These are phyloP conservation scores for Podospora conica DNA, from an alignment of 495 filamentous ascomycete species.

Conservation along the genomic window DNA sequence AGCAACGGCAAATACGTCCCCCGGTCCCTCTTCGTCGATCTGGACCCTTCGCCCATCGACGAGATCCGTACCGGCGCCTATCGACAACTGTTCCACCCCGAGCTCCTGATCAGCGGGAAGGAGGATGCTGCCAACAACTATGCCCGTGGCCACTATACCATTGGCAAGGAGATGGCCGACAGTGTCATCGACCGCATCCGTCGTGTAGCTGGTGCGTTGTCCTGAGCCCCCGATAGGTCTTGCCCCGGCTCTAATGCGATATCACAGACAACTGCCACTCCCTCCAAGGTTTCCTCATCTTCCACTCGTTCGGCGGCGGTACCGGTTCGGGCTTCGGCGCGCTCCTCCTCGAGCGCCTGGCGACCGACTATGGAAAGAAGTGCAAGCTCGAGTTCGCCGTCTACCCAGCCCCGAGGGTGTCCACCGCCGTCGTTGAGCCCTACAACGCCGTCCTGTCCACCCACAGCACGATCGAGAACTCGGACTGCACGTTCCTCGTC, in stretches of 20 bases:
- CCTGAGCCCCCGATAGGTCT: neutral
- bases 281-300: conserved; percentile 87
- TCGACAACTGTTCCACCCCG: conserved; percentile 84
- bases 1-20: conserved; percentile 84
- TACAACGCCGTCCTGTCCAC: conserved; percentile 91
- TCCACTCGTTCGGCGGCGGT: conserved; percentile 91
- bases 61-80: conserved; percentile 82
- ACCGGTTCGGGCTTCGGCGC: conserved; percentile 89
- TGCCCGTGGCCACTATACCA: conserved; percentile 88
- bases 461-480: conserved; percentile 90
- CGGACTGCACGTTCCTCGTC: conserved; percentile 87
- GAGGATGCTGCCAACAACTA: conserved; percentile 96
- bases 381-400: conserved; percentile 90
- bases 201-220: conserved; percentile 61
- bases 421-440: conserved; percentile 84
- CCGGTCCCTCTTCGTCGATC: conserved; percentile 81
- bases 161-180: conserved; percentile 87
- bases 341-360: conserved; percentile 78
- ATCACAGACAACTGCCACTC: conserved; percentile 79
- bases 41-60: conserved; percentile 87
- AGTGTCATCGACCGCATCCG: conserved; percentile 78
- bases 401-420: conserved; percentile 79
- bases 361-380: conserved; percentile 89
- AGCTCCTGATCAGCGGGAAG: conserved; percentile 82
- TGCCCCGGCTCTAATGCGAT: neutral